Evolutionary conservation across 148 eudicot species (phyloP), one percentile per base, ranked within the genome.

Genomic region (Cornus suecica): DNA sequence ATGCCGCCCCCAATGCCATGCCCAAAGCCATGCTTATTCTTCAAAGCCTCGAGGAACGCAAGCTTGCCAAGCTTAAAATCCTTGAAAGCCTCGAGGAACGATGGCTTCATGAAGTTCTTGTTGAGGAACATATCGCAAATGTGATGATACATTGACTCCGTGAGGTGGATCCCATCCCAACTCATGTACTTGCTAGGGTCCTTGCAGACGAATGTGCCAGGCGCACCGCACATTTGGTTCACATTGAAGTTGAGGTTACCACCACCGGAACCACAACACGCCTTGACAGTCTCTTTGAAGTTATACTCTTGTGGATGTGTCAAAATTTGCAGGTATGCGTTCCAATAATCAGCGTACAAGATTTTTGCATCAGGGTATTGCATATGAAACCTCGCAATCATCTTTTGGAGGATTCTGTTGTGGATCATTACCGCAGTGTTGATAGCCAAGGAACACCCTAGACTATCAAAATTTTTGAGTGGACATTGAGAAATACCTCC

Each of bases 141-240:
- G 56, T 75, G 75, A 52, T 45, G 11, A 56, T 78, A 18, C 84
- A 78, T 84, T 8, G 82, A 69, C 65, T 78, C 80, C 9, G 80
- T 81, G 71, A 76, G 84, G 71, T 76, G 80, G 63, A 78, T 68
- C 9, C 82, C 84, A 56, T 84, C 81, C 83, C 86, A 77, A 65
- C 26, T 74, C 25, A 80, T 78, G 65, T 66, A 80, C 26, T 80
- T 65, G 32, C 68, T 29, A 13, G 83, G 79, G 41, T 80, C 72
- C 16, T 60, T 41, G 54, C 84, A 78, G 37, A 26, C 31, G 11
- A 77, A 74, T 13, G 81, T 51, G 30, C 79, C 81, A 1, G 72
- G 62, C 14, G 77, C 74, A 28, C 83, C 81, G 22, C 83, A 83
- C 0, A 77, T 45, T 6, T 52, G 24, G 3, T 78, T 26, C 16